Conservation (phyloP, 768 basidiomycete species). For the Mycena rosella region DNA sequence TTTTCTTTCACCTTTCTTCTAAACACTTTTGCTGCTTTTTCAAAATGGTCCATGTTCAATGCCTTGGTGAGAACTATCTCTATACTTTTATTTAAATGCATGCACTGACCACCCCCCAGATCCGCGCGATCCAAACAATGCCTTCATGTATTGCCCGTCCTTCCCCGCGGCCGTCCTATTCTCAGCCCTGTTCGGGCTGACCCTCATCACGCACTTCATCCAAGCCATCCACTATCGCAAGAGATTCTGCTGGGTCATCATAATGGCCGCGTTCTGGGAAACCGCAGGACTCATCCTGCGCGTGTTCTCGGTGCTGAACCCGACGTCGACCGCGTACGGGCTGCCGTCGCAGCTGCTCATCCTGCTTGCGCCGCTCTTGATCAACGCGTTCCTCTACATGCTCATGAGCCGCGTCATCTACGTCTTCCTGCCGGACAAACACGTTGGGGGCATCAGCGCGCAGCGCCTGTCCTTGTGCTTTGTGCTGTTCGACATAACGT, state of each 20-base stretch:
- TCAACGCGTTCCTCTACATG: conserved; percentile 42
- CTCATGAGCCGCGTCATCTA: conserved; percentile 38
- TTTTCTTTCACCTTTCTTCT: not conserved
- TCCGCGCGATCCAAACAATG: conserved; percentile 25
- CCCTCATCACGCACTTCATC: conserved; percentile 32
- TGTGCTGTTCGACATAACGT: conserved; percentile 39
- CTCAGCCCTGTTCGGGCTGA: conserved; percentile 37
- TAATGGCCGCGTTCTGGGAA: conserved; percentile 41
- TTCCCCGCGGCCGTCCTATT: conserved; percentile 38
- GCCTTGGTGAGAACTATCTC: not conserved
- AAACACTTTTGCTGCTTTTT: not conserved
- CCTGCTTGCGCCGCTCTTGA: conserved; percentile 41
- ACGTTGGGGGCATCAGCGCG: conserved; percentile 35
- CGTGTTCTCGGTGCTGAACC: conserved; percentile 27
- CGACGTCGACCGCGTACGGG: conserved; percentile 10
- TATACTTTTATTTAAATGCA: too few species aligned
- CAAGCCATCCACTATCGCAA: conserved; percentile 39
- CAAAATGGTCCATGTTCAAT: conserved; percentile 14
- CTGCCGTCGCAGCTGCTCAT: conserved; percentile 37
- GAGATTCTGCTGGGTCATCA: conserved; percentile 40
- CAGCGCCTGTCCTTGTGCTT: conserved; percentile 33
- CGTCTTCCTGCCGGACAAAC: conserved; percentile 39
- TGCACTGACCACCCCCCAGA: conserved; percentile 7
- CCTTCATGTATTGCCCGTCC: conserved; percentile 38
- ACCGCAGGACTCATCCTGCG: conserved; percentile 36